These are phyloP conservation scores for Cucurbita pepo DNA, from an alignment of 306 rosid genomes.

Conservation along the genomic window DNA sequence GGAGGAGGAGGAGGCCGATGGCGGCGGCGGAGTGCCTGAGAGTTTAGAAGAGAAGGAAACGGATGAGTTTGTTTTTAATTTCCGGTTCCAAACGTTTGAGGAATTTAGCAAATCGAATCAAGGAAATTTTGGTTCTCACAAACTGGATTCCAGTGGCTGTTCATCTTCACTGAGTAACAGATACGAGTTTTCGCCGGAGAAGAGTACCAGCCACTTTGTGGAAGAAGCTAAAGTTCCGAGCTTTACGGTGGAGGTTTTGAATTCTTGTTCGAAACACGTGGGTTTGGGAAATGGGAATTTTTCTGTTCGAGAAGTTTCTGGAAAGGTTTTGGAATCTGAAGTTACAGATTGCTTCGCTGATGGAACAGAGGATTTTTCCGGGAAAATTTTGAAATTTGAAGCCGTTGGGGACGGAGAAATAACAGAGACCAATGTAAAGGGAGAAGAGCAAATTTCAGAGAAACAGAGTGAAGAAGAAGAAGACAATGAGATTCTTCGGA, in stretches of 20 bases:
- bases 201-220: constrained; percentile 27
- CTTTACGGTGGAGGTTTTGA: constrained; percentile 26
- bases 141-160: background rate
- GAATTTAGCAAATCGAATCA: constrained; percentile 16
- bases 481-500: constrained; percentile 15
- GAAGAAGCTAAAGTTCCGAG: constrained; percentile 35
- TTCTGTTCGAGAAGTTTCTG: background rate
- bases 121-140: constrained; percentile 14
- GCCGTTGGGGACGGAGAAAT: background rate
- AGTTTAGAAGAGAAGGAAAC: constrained; percentile 16
- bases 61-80: constrained; percentile 45
- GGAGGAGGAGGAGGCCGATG: background rate
- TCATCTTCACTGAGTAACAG: constrained; percentile 10
- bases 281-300: constrained; percentile 8
- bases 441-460: background rate
- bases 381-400: no score
- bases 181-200: constrained; percentile 27
- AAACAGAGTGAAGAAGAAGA: background rate
- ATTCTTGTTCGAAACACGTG: constrained; percentile 10
- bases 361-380: background rate
- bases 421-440: background rate
- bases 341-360: no score
- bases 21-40: background rate
- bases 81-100: constrained; percentile 51
- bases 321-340: background rate